Evolutionary conservation across 2,329 filamentous ascomycete species (phyloP), one percentile per base, ranked within the genome.

Genomic region (Berkeleyomyces basicola): DNA sequence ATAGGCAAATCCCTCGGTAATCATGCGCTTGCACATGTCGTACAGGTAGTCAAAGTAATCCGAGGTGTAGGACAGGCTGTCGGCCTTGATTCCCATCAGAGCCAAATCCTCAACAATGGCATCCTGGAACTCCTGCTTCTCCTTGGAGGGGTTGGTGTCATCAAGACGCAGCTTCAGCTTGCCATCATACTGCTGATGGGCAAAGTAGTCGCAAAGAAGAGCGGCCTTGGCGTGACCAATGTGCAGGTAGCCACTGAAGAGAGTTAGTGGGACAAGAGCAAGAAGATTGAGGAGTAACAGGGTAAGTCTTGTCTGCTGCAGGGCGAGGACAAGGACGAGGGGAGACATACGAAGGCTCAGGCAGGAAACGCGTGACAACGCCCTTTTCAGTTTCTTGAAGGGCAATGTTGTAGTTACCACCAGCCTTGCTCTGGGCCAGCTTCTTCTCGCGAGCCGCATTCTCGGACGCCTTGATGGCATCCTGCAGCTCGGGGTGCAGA

Each of bases 211-310:
- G 76, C 93, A 96, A 63, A 97, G 83, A 62, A 95, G 80, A 4
- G 90, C 90, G 39, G 90, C 90, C 76, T 97, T 97, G 68, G 90
- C 90, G 76, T 97, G 92, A 61, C 92, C 92, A 67, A 96, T 95
- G 76, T 96, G 92, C 53, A 96, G 83, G 72, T 95, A 96, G 66
- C 90, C 90, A 67, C 78, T 80, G 65, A 11, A 40, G 16, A 61
- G 36, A 9, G 60, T 66, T 40, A 65, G 53, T 49, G 64, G 36
- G 4, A 14, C 9, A 9, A 33, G 9, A 65, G 62, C 63, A 46
- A 58, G n/a, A 58, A 47, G 1, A 37, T 11, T 36, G 1, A 47
- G 31, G 10, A n/a, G 9, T 11, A 39, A 23, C 7, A 23, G 23
- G 23, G 23, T 23, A 23, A 23, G 23, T 23, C 23, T 23, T 23